Base-by-base conservation (phyloP, 352 stramenopile genomes). In the Phytopythium kandeliae region DNA sequence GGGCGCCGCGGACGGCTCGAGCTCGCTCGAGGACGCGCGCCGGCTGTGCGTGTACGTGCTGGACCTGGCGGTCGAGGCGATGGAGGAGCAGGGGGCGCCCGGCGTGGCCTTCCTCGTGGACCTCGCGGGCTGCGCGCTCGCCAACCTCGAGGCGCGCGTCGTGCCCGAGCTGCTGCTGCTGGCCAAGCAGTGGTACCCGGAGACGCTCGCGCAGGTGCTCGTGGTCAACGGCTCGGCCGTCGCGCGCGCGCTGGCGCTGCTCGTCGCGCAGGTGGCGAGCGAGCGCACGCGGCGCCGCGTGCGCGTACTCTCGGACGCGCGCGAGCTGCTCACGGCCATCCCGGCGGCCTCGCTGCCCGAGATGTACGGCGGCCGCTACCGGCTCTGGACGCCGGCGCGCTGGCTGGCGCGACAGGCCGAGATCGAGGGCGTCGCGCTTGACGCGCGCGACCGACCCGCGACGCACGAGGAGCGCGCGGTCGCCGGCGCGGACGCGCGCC, bases 371-470 rank as follows among this genome's bases (percentile, higher is more conserved):
- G 80, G 80, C 15, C 51, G 51, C 40, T 89, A 85, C 51, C 53
- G 51, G 28, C 58, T 89, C 31, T 57, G 84, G 54, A 73, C 74
- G 19, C 71, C 78, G 1, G 51, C 57, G 22, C 54, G 62, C 35
- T 92, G 78, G 78, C 81, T 92, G 44, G 56, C 77, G 42, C 52
- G 84, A 19, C 78, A 92, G 48, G 80, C 80, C 3, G 80, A 88
- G 35, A 71, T 89, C 24, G 80, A 92, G 57, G 67, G 74, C 21
- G 75, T 92, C 2, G 75, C 86, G 44, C 48, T 92, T 16, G 57
- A 71, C 28, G 74, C 68, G 7, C n/a, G 16, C 42, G 2, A 8
- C 42, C 55, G 58, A 16, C 37, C 65, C 28, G 40, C 58, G 34
- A 54, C 69, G 26, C 55, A 76, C 21, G 74, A 86, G 40, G 54